Percentiles rank a stretch among this genome's conserved stretches.
phyloP scores from a whole-genome alignment of 2,329 filamentous ascomycete genomes.

The Ophiostoma himal-ulmi region DNA sequence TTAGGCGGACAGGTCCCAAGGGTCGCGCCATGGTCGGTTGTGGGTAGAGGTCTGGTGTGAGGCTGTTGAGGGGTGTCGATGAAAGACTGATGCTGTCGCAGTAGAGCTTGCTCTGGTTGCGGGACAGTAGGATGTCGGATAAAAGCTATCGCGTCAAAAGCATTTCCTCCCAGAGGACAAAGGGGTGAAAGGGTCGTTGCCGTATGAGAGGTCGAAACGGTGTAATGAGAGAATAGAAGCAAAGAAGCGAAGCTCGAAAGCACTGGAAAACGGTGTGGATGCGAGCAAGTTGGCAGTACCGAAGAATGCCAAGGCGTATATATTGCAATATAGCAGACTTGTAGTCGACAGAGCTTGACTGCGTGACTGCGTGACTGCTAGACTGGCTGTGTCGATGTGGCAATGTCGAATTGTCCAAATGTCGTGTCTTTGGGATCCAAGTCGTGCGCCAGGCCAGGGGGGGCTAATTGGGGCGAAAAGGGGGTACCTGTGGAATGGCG shows the following conservation, averaged over 20 bases:
- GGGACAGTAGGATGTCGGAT: not conserved
- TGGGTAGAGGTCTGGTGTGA: not conserved
- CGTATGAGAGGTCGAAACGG: not conserved
- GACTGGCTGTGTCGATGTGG: not conserved
- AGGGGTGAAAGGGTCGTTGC: not conserved
- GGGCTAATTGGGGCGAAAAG: slow-evolving; percentile 10
- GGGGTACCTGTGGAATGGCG: slow-evolving; percentile 8
- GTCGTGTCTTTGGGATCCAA: slow-evolving; percentile 1
- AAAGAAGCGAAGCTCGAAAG: not conserved
- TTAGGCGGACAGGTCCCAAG: slow-evolving; percentile 64
- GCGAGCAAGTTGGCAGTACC: not conserved
- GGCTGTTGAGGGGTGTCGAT: not conserved
- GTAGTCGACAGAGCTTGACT: not conserved
- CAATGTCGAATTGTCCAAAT: not conserved
- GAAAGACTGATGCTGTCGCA: not conserved
- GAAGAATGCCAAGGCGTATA: not conserved
- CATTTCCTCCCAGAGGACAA: slow-evolving; percentile 9
- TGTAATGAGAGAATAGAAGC: not conserved
- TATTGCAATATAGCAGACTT: not conserved
- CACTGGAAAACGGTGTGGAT: not conserved
- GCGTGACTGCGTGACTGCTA: not conserved
- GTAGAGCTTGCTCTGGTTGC: no score
- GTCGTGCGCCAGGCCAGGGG: slow-evolving; percentile 13
- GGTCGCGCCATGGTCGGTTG: slow-evolving; percentile 46
- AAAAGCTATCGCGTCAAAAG: slow-evolving; percentile 2